Evolutionary conservation across 805 yeast genomes (phyloP), one percentile per base, ranked within the genome.

Genomic region (Priceomyces fermenticarens): DNA sequence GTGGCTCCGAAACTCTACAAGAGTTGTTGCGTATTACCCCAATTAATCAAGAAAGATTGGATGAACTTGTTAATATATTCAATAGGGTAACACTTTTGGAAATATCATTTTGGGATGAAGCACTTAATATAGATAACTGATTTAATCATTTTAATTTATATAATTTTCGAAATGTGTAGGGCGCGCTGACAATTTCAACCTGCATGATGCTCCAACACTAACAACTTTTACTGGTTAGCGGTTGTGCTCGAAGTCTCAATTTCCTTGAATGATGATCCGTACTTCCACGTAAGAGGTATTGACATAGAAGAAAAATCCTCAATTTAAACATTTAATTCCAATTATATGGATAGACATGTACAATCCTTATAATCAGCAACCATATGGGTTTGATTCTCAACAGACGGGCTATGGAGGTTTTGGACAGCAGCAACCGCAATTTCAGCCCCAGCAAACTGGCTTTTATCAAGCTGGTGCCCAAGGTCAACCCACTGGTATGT

Each of bases 81-180:
- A 74, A 73, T 12, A 67, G 75, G 23, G 88, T 82, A 8, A 72
- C 81, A 10, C 58, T 60, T 35, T 65, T 85, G 38, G 95, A 86
- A 58, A 69, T 78, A 16, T 71, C 65, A 15, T 86, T 86, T 55
- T 86, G 95, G 95, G 73, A 75, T 52, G 84, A 67, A 47, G 66
- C 63, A 7, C 42, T 57, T 35, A 33, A 20, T 20, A 20, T 20
- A 20, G 25, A 20, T 20, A n/a, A 29, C 14, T 29, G 14, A 29
- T 4, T 29, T n/a, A 4, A 5, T 29, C 31, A 13, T 29, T 29
- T 29, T 13, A 5, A 29, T 29, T 5, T 29, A 29, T 29, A 5
- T 29, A 29, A n/a, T 26, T 10, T 9, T 10, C 13, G 10, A 12
- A 6, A 30, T 30, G 10, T 30, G 13, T 6, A 7, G 6, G n/a